A percentile compares a stretch with the other conserved stretches of the same genome.
These are phyloP conservation scores for Paratinospora sagittata DNA, from an alignment of 164 flowering plant species.

Conservation along the genomic window DNA sequence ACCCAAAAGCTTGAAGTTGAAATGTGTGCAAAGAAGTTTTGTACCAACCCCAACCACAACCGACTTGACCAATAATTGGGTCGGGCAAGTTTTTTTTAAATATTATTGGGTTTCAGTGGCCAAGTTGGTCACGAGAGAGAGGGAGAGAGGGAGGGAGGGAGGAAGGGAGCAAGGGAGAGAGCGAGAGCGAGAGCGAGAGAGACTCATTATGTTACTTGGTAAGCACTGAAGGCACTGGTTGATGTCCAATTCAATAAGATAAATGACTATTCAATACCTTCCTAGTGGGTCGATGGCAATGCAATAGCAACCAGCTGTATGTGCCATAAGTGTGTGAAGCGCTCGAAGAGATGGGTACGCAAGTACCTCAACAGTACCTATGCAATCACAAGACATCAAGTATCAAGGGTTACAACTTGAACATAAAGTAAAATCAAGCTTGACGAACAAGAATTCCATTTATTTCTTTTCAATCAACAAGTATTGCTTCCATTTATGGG, in stretches of 20 bases:
- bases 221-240: not conserved
- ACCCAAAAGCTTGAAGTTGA: no score
- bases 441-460: not conserved
- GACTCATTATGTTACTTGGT: no score
- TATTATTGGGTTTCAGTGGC: no score
- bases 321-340: slow-evolving; percentile 87
- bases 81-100: no score
- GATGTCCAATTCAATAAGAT: not conserved
- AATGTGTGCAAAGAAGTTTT: no score
- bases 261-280: slow-evolving; percentile 39
- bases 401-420: not conserved
- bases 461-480: not conserved
- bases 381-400: slow-evolving; percentile 1
- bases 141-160: no score
- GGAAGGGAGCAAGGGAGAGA: no score
- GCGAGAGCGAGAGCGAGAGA: no score
- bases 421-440: not conserved
- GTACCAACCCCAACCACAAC: no score
- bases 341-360: slow-evolving; percentile 77
- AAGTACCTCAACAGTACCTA: slow-evolving; percentile 91
- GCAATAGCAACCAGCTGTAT: slow-evolving; percentile 98
- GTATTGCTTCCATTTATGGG: not conserved
- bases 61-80: not conserved
- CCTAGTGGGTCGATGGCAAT: slow-evolving; percentile 93
- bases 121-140: no score